Evolutionary conservation across 2,329 filamentous ascomycete genomes (phyloP), one percentile per base, ranked within the genome.

Genomic region (Alternaria novae-zelandiae): DNA sequence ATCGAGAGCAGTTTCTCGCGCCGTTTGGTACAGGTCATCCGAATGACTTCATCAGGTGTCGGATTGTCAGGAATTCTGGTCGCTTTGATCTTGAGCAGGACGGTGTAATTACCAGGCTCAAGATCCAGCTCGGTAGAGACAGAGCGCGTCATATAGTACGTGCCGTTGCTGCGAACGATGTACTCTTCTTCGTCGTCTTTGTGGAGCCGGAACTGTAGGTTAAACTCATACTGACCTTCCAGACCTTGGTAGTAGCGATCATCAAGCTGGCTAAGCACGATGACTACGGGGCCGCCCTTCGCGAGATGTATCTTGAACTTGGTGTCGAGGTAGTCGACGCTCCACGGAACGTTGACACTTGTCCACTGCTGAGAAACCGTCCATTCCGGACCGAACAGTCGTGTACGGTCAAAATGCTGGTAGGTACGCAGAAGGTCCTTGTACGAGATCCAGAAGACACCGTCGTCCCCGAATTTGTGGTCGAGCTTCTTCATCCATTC

Each of bases 111-210:
- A 11, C 93, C 93, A 0, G 90, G 86, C 20, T 92, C 88, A 25
- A 96, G 87, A 36, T 90, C 85, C 9, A 96, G 84, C 76, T 96
- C 93, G 1, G 91, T 89, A 54, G 90, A 94, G 43, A 94, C 90
- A 1, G 90, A 92, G 7, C 93, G 89, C 21, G 84, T 88, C 87
- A 93, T 92, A 78, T 83, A 83, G 63, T 86, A 86, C 32, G 83
- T 85, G 9, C 80, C 83, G 51, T 86, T 85, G 68, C 84, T 87
- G 62, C 86, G 85, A 11, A 87, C 85, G 47, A 87, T 85, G 66
- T 88, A 88, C 43, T 87, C 84, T n/a, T 86, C 82, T 56, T 88
- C 86, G n/a, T 84, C 86, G 73, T 87, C 83, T 64, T 86, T 86
- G 70, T 88, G 85, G 0, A 89, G 76, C 3, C 87, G 83, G 72